Base-by-base conservation (phyloP, 345 rosid species). In the Erodium maritimum region DNA sequence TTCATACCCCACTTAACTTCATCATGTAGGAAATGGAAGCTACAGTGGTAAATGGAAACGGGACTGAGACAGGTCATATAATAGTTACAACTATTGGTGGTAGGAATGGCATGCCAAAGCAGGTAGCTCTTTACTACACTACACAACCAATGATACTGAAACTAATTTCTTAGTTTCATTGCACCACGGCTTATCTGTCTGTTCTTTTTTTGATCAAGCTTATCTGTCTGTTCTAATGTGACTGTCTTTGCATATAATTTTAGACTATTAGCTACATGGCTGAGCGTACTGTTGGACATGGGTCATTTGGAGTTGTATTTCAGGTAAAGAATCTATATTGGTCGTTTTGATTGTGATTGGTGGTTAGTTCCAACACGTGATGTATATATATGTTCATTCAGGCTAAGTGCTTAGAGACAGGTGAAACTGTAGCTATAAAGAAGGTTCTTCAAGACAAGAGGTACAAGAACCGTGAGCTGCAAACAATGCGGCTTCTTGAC, bases 191-290 rank as follows among this genome's bases (percentile, higher is more conserved):
- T 37, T 18, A 20, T 55, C 42, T 56, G 62, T 7, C 14, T 57
- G 22, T 7, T 18, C 21, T 34, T 34, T 37, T 18, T 7, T n/a
- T n/a, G n/a, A n/a, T n/a, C n/a, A n/a, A n/a, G n/a, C n/a, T n/a
- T n/a, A n/a, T n/a, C n/a, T n/a, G n/a, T n/a, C n/a, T n/a, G n/a
- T n/a, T 65, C 58, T 48, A 50, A 58, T 61, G 23, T 7, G 20
- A 17, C 58, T 33, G 53, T 62, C 6, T 59, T 24, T 7, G 55
- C 51, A 55, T 14, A 48, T 52, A 22, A 67, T 64, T 75, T 12
- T 76, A 91, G 98, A 89, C 96, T 4, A 86, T 93, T 50, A 93
- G 95, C 73, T 93, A 89, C 78, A 89, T 93, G 96, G 99, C 99
- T 11, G 99, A 93, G 65, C 99, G 96, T 50, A 86, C 80, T 73